Conservation (phyloP, 2,329 filamentous ascomycete genomes). For the Shiraia sp. region DNA sequence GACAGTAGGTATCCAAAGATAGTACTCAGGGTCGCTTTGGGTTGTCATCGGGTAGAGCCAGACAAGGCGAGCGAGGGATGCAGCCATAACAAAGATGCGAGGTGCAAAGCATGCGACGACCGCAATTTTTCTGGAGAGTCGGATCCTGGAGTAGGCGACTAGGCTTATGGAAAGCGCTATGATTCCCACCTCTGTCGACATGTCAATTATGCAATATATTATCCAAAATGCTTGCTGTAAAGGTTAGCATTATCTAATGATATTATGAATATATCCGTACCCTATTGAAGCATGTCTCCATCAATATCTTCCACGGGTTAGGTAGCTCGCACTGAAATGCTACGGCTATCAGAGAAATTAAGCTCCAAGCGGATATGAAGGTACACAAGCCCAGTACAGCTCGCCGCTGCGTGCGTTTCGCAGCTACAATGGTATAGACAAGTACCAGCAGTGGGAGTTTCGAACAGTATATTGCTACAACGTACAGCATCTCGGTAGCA, state of each 20-base stretch:
- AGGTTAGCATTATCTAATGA: constrained; percentile 11
- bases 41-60: constrained; percentile 36
- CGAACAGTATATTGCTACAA: constrained; percentile 31
- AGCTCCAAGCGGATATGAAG: constrained; percentile 32
- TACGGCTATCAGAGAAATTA: constrained; percentile 25
- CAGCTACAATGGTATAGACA: constrained; percentile 28
- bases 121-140: constrained; percentile 26
- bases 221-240: constrained; percentile 38
- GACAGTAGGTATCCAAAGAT: constrained; percentile 34
- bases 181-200: constrained; percentile 35
- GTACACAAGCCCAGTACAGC: constrained; percentile 21
- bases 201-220: constrained; percentile 39
- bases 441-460: constrained; percentile 36
- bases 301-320: constrained; percentile 33
- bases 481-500: constrained; percentile 39
- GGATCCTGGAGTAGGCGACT: constrained; percentile 31
- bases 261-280: constrained; percentile 18
- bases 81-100: constrained; percentile 30
- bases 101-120: constrained; percentile 40
- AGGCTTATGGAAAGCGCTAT: constrained; percentile 37
- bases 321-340: constrained; percentile 39
- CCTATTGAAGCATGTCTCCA: constrained; percentile 31
- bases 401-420: constrained; percentile 23
- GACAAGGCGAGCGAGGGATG: constrained; percentile 32
- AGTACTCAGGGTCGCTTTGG: constrained; percentile 26